Base-by-base conservation (phyloP, 306 rosid species). In the Benincasa hispida region DNA sequence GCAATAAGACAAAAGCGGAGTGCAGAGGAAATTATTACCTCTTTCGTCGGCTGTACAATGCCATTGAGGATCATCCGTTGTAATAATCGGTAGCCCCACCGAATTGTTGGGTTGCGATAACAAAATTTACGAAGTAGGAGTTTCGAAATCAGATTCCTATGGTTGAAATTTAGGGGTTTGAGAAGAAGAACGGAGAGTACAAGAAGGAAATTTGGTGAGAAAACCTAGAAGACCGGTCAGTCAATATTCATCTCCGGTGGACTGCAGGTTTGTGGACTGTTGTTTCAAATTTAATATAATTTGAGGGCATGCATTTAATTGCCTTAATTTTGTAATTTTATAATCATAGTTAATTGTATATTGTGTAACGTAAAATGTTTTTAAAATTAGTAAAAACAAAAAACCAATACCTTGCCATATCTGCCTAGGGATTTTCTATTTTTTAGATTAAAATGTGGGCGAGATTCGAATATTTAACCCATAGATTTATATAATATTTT, bases 171-270 rank as follows among this genome's bases (percentile, higher is more conserved):
- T 2, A 47, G 15, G 14, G 74, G 34, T 41, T 24, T 19, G 37
- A 42, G 58, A 45, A 14, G 74, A 12, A 6, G 74, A 39, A 67
- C 19, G 54, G 32, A 39, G 34, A 41, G 5, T 2, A 10, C 4
- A 32, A 61, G n/a, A 30, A 30, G 42, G 22, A 61, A 61, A 8
- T 24, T 15, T 24, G 75, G 61, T 30, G 47, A 35, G 76, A 51
- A 72, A 55, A 55, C 76, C 76, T 72, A 72, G 76, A 14, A 51
- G 28, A 28, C 76, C 76, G 61, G 76, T 3, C 41, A 48, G 58
- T 70, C 58, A 15, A 70, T 45, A 47, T 45, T 70, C 41, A 17
- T 70, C 24, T 47, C 41, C 39, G 76, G 58, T 70, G 10, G 41
- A 32, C 74, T n/a, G 51, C 5, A 22, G 30, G 5, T 39, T 3